Conservation (phyloP, 345 rosid genomes). For the Kandelia obovata region DNA sequence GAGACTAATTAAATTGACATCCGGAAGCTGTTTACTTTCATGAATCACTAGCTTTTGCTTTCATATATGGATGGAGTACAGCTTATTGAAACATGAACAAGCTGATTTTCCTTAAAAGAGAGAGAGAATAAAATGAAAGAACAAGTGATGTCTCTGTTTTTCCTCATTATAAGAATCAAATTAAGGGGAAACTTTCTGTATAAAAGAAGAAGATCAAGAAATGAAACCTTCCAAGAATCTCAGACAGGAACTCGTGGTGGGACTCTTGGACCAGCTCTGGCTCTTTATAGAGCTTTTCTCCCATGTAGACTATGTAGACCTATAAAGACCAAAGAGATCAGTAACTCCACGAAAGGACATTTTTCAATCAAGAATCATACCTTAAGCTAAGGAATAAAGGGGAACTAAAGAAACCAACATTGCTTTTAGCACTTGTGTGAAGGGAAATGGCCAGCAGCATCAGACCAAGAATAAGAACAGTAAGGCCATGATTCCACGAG, state of each 20-base stretch:
- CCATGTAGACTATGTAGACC: conserved; percentile 58
- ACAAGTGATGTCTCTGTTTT: too few relatives aligned
- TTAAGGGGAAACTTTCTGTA: too few relatives aligned
- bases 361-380: neutral
- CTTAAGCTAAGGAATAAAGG: neutral
- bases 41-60: neutral
- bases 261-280: conserved; percentile 36
- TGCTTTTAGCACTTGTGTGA: conserved; percentile 32
- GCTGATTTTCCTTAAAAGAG: too few relatives aligned
- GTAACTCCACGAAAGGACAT: neutral
- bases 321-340: conserved; percentile 13
- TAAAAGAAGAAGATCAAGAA: neutral
- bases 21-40: neutral
- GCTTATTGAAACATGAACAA: too few relatives aligned
- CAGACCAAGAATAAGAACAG: conserved; percentile 19
- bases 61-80: too few relatives aligned
- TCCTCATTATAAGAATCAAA: too few relatives aligned
- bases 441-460: conserved; percentile 14
- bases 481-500: neutral
- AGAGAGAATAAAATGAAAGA: too few relatives aligned
- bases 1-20: neutral
- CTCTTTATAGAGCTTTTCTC: conserved; percentile 31
- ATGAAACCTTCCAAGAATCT: conserved; percentile 48
- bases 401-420: conserved; percentile 25
- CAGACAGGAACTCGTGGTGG: conserved; percentile 46